Percentiles rank a stretch among this genome's conserved stretches.
These are phyloP conservation scores for Solanum peruvianum DNA, from an alignment of 257 asterid species.

Conservation along the genomic window DNA sequence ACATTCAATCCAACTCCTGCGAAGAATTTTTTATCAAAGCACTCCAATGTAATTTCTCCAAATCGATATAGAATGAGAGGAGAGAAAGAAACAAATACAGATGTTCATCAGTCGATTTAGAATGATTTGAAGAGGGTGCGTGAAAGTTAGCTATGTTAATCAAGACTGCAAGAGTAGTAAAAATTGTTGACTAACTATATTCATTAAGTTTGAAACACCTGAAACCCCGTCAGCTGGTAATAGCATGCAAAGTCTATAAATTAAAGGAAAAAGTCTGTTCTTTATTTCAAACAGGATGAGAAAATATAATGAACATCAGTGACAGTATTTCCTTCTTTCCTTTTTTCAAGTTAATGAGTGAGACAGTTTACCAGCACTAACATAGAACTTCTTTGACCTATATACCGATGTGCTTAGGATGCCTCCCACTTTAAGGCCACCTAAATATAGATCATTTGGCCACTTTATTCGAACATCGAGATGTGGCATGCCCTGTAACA, in stretches of 20 bases:
- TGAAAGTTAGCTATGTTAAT: neutral
- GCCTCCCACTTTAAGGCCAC: conserved; percentile 88
- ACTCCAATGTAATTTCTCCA: neutral
- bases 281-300: neutral
- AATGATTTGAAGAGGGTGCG: neutral
- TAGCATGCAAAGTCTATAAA: neutral
- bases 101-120: neutral
- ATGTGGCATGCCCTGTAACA: conserved; percentile 59
- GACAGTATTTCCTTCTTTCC: neutral
- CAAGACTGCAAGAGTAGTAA: neutral
- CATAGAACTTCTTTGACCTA: conserved; percentile 68
- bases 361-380: conserved; percentile 67
- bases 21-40: neutral
- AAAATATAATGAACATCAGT: neutral
- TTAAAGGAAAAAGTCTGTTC: neutral
- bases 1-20: conserved; percentile 90
- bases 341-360: neutral
- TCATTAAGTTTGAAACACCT: neutral
- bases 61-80: neutral
- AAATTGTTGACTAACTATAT: neutral
- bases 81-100: neutral
- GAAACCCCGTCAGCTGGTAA: neutral
- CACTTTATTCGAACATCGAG: conserved; percentile 93
- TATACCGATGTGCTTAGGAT: conserved; percentile 90
- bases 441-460: conserved; percentile 93